Percentiles rank a stretch among this genome's conserved stretches.
Evolutionary conservation across 352 stramenopile species (phyloP).

Genomic region (Pythium rhizo-oryzae): DNA sequence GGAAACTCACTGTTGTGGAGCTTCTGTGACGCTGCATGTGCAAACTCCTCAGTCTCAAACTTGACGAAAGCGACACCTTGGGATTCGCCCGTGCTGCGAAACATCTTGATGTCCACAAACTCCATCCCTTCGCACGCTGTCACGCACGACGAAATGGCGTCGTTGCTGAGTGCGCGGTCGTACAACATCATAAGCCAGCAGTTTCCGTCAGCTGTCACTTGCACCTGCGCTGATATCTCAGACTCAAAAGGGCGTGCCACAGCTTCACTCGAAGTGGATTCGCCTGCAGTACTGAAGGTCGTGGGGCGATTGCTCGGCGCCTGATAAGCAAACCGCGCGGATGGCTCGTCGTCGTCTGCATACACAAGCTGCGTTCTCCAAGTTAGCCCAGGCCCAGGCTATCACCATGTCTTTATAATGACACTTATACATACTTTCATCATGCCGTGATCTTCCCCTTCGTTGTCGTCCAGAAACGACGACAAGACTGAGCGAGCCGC

Average conservation of each 20-base stretch:
- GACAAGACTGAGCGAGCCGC: conserved; percentile 18
- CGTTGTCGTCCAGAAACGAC: conserved; percentile 35
- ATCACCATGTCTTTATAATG: too few species aligned
- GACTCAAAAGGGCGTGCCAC: not conserved
- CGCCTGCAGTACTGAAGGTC: conserved; percentile 6
- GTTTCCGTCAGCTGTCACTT: not conserved
- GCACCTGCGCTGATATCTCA: not conserved
- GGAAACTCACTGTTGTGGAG: conserved; percentile 71
- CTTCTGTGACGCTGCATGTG: conserved; percentile 44
- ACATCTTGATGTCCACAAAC: conserved; percentile 83
- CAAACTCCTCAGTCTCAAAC: conserved; percentile 57
- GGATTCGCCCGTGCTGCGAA: conserved; percentile 56
- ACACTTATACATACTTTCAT: too few species aligned
- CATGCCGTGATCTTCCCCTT: conserved; percentile 21
- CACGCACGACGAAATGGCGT: conserved; percentile 64
- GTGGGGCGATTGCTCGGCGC: not conserved
- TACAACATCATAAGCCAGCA: conserved; percentile 78
- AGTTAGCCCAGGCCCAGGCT: not conserved
- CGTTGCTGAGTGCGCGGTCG: conserved; percentile 59
- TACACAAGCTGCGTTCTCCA: conserved; percentile 13
- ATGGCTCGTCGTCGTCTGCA: conserved; percentile 19
- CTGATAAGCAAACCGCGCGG: not conserved
- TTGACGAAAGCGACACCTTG: conserved; percentile 80
- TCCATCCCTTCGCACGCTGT: conserved; percentile 69
- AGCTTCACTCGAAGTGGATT: conserved; percentile 27